Base-by-base conservation (phyloP, 2,329 filamentous ascomycete genomes). In the Fusarium coffeatum region DNA sequence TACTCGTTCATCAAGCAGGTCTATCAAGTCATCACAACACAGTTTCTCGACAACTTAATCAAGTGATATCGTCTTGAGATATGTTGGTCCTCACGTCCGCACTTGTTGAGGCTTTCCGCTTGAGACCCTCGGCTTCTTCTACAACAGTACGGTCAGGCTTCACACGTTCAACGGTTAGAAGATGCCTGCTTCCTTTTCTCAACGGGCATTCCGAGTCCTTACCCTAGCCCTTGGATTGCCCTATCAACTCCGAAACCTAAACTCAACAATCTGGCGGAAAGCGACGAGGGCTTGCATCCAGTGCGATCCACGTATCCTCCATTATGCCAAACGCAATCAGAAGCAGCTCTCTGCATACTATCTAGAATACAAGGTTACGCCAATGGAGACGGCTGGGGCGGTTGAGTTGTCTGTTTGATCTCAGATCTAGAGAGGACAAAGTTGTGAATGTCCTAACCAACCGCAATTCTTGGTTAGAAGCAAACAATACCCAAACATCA, bases 361-460 rank as follows among this genome's bases (percentile, higher is more conserved):
- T 20, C 25, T 30, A 20, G 22, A 28, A 23, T 7, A 53, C 16
- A 48, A 42, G 16, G 25, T 32, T 47, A n/a, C 28, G 20, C 18
- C 15, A 15, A 49, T 22, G 32, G 41, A 43, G 41, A 43, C 28
- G 43, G 56, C n/a, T 55, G 61, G 23, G 61, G 61, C 48, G 41
- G 34, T 46, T 55, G 49, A 70, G 41, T 46, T 57, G 40, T n/a
- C 32, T 22, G 16, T 45, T 23, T 11, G 66, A 37, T 25, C 18
- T 41, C 22, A 22, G 23, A 43, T 49, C 55, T 43, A 48, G 12
- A 12, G 53, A 48, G 28, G 28, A 54, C 11, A 15, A 46, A 32
- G 3, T 13, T 32, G 32, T 12, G 40, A 20, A 13, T 56, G 37
- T 18, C 40, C 16, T 11, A 54, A 18, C 34, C 47, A 60, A 47